Base-by-base conservation (phyloP, 768 basidiomycete genomes). In the Russula sp. region DNA sequence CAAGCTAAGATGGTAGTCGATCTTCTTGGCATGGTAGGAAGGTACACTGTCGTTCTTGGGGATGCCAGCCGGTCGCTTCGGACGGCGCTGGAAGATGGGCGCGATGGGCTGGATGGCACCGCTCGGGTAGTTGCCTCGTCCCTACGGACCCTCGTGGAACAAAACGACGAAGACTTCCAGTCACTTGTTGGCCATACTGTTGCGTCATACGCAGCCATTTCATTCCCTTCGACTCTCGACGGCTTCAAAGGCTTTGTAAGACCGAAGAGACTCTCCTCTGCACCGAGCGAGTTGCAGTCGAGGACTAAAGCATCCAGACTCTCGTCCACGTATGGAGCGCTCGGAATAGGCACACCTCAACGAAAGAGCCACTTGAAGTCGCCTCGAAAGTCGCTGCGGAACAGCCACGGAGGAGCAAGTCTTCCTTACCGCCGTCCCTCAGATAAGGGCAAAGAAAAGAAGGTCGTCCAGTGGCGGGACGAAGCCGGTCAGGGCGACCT, bases 391-490 rank as follows among this genome's bases (percentile, higher is more conserved):
- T 67, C 69, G 7, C 55, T 70, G 32, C 70, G 70, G 26, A 71
- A 67, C 57, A 89, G 85, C 68, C 72, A 85, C 26, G 74, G 77
- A 34, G 56, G 59, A 2, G 53, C 63, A 18, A 75, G 81, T 16
- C 81, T 83, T 51, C 83, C 88, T 2, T 87, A 88, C 70, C 79
- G 86, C 46, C 81, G 84, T 58, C 79, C 80, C 20, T 84, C 87
- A 1, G 86, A 88, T 64, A 86, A 84, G 72, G 83, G 85, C 71
- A 83, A 81, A 65, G 83, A 79, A 62, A 78, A 80, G 63, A 82
- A 80, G 73, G 87, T 83, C 59, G 89, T 94, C 4, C 90, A 94
- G 72, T 94, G 92, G 92, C 83, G 81, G 61, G 91, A 94, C 69
- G 88, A 94, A 74, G 90, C 81, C 7, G 91, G 91, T n/a, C 86